Evolutionary conservation across 176 grass and related monocot species (phyloP).

Genomic region (Musa schizocarpa): DNA sequence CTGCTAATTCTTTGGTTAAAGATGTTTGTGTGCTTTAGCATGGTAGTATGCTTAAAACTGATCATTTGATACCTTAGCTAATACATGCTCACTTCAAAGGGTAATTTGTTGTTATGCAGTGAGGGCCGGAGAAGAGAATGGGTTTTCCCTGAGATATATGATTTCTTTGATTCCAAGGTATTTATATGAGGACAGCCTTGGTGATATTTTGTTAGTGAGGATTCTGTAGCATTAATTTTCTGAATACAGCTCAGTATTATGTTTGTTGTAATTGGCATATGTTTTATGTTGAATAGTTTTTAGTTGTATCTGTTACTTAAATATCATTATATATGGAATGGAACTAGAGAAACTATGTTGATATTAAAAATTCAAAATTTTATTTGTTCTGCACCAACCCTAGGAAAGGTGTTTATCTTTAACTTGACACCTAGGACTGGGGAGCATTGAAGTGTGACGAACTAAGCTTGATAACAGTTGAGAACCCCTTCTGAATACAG

Average conservation of each 20-base stretch:
- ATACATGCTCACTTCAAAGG: conserved; percentile 12
- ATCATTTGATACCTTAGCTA: neutral
- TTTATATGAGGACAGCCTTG: neutral
- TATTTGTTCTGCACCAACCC: too few relatives aligned
- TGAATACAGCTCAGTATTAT: neutral
- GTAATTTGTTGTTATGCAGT: conserved; percentile 30
- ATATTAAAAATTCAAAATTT: too few relatives aligned
- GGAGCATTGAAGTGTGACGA: too few relatives aligned
- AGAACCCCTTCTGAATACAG: neutral
- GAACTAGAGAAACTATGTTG: neutral
- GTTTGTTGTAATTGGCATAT: neutral
- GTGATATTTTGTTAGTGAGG: neutral
- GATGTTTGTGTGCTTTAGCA: neutral
- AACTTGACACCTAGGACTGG: too few relatives aligned
- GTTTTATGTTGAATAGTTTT: neutral
- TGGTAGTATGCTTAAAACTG: neutral
- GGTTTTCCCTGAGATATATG: conserved; percentile 55
- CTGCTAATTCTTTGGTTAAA: neutral
- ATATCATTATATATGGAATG: neutral
- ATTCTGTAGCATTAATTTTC: neutral
- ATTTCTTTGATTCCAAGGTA: conserved; percentile 41
- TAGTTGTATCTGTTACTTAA: neutral
- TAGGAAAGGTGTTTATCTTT: too few relatives aligned
- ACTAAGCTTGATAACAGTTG: too few relatives aligned
- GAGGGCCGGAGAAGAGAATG: conserved; percentile 81